Evolutionary conservation across 106 monocot genomes (phyloP), one percentile per base, ranked within the genome.

Genomic region (Dendrobium huoshanense): DNA sequence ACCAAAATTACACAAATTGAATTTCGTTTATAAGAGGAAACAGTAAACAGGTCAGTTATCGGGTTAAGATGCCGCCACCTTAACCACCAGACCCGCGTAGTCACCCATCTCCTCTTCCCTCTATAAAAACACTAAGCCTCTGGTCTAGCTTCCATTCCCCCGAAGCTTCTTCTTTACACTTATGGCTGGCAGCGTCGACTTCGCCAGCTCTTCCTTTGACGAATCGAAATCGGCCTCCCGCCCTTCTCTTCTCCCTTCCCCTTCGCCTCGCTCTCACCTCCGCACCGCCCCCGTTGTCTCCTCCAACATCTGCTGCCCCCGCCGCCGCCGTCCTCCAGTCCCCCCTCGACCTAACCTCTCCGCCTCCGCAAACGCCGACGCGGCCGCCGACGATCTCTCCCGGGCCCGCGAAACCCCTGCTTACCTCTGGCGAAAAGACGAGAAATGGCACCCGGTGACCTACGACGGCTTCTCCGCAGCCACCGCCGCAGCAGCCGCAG

Each of bases 391-490:
- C 33, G 84, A 67, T 4, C 77, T 77, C 3, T 73, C 81, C 22
- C 40, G 22, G 1, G 33, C 81, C 24, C 18, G 80, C 17, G 72
- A 77, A 56, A 83, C 77, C 33, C 86, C 86, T 11, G 75, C 81
- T 20, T 89, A 86, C 47, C 81, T 86, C 75, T 89, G 89, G 89
- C 75, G 83, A 67, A 73, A 83, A 75, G 83, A 89, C 56, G 75
- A 85, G 58, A 83, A 85, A n/a, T 88, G 85, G 85, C 88, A 83
- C 37, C 49, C 49, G 0, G 78, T 78, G 13, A 20, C 78, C 37
- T 78, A 49, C 20, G 74, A 44, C 43, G 74, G 74, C 0, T 74
- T 74, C 19, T 22, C 25, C 16, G 54, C 41, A 37, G 2, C 2
- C 27, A 9, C 77, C 55, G 7, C 41, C 19, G 76, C 76, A 49